Evolutionary conservation across 371 early-diverging fungal genomes (phyloP), one percentile per base, ranked within the genome.

Genomic region (Actinomucor elegans): DNA sequence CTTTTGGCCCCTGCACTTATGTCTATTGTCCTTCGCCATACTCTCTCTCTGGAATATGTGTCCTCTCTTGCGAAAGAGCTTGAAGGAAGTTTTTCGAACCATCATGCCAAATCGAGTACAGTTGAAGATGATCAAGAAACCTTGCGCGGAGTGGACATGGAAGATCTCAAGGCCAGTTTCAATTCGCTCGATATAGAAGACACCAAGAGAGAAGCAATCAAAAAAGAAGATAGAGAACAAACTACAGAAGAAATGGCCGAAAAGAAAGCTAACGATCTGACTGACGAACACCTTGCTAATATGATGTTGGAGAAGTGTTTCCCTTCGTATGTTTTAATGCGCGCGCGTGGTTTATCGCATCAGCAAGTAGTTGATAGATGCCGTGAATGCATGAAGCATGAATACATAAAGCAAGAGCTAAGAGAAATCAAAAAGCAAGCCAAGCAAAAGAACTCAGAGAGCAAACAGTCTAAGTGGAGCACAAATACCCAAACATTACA

Each of bases 1-100:
- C 40, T 67, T 4, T 35, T 67, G 24, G 67, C 54, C n/a, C 57
- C 67, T 50, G 67, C 67, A 23, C 60, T 67, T 11, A 67, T 67
- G 64, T 67, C 67, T 15, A 60, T 67, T 42, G 48, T 67, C 3
- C 23, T 67, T 27, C 56, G 55, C 14, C 64, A 67, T 21, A 64
- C 67, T 0, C 27, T 67, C 11, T 48, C 65, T 0, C 27, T 65
- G 14, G 60, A 65, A 27, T 59, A 65, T 44, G 60, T 59, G 11
- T 14, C 41, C 5, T 52, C 51, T 7, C 36, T 56, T 27, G 64
- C 59, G 3, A 48, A 52, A 18, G 55, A 59, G 31, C n/a, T 38
- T 5, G 29, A 17, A 26, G 40, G 10, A 5, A 6, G 11, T 9
- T n/a, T n/a, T n/a, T n/a, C n/a, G n/a, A n/a, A n/a, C n/a, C 14